phyloP scores from a whole-genome alignment of 2,329 filamentous ascomycete genomes.

The Ampelomyces quisqualis region DNA sequence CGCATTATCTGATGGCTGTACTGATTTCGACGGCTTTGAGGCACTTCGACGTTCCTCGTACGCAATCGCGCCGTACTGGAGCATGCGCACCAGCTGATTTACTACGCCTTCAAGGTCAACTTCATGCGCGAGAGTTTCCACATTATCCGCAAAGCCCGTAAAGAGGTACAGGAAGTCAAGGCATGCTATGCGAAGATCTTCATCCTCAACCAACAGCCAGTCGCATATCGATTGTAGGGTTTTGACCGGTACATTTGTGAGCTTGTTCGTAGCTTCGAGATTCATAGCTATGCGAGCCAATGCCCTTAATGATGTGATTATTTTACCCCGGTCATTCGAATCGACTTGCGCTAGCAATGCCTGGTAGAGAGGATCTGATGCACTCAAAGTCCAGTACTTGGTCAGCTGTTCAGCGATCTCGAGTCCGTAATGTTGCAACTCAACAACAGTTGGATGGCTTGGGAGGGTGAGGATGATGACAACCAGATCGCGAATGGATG shows the following conservation, averaged over 20 bases:
- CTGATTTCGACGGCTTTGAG: conserved; percentile 55
- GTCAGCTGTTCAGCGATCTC: conserved; percentile 92
- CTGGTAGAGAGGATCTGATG: conserved; percentile 75
- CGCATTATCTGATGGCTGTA: conserved; percentile 32
- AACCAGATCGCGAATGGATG: conserved; percentile 75
- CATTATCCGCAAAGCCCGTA: conserved; percentile 80
- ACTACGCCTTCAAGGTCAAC: conserved; percentile 68
- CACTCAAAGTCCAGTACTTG: conserved; percentile 71
- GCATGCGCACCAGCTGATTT: conserved; percentile 73
- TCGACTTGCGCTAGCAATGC: conserved; percentile 62
- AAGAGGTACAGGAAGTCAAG: conserved; percentile 96
- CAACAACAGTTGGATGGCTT: conserved; percentile 67
- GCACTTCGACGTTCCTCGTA: conserved; percentile 60
- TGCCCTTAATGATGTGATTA: conserved; percentile 77
- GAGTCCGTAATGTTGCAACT: conserved; percentile 86
- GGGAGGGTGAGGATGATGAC: conserved; percentile 81
- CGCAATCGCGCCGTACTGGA: conserved; percentile 71
- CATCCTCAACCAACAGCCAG: conserved; percentile 80
- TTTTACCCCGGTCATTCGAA: conserved; percentile 72
- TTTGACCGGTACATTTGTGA: conserved; percentile 67
- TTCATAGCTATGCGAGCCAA: conserved; percentile 88
- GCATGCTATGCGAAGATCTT: conserved; percentile 83
- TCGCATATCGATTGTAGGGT: conserved; percentile 68
- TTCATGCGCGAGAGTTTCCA: conserved; percentile 67
- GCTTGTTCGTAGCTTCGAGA: conserved; percentile 72